Conservation (phyloP, 108 stramenopile species). For the Mediolabrus comicus region DNA sequence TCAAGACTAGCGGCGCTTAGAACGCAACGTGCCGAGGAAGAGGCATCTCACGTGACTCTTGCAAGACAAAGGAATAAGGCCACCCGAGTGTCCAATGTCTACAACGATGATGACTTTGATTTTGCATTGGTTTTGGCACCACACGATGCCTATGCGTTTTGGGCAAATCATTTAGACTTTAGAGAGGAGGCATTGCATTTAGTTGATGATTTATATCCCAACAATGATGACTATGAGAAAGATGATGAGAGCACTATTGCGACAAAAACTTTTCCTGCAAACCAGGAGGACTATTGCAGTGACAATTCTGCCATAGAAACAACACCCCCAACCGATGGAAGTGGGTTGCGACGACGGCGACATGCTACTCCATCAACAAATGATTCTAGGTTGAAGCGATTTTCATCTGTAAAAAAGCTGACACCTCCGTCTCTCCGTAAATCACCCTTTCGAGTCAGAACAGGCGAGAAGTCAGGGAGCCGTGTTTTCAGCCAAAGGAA, state of each 20-base stretch:
- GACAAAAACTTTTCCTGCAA: slow-evolving; percentile 11
- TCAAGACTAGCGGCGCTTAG: slow-evolving; percentile 33
- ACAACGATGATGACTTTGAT: slow-evolving; percentile 72
- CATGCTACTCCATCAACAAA: slow-evolving; percentile 14
- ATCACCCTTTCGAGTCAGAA: slow-evolving; percentile 20
- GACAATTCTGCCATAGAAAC: neutral
- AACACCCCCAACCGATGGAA: slow-evolving; percentile 14
- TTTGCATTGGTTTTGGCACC: slow-evolving; percentile 78
- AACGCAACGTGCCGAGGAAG: slow-evolving; percentile 27
- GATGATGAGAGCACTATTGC: slow-evolving; percentile 46
- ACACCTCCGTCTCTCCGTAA: slow-evolving; percentile 26
- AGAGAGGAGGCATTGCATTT: slow-evolving; percentile 66
- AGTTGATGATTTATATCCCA: slow-evolving; percentile 35
- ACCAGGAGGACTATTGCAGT: neutral
- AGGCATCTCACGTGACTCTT: slow-evolving; percentile 41
- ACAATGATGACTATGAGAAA: slow-evolving; percentile 19
- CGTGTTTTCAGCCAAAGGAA: slow-evolving; percentile 38
- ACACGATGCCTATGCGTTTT: slow-evolving; percentile 73
- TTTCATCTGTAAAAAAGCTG: slow-evolving; percentile 12
- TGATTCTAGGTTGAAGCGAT: neutral
- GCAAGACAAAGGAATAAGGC: slow-evolving; percentile 43
- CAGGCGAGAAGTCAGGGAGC: slow-evolving; percentile 6
- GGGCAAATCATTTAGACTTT: slow-evolving; percentile 84
- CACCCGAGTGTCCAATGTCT: slow-evolving; percentile 27
- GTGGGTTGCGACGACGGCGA: slow-evolving; percentile 40